Percentiles rank a stretch among this genome's conserved stretches.
phyloP scores from a whole-genome alignment of 108 stramenopile genomes.

The Fistulifera solaris region DNA sequence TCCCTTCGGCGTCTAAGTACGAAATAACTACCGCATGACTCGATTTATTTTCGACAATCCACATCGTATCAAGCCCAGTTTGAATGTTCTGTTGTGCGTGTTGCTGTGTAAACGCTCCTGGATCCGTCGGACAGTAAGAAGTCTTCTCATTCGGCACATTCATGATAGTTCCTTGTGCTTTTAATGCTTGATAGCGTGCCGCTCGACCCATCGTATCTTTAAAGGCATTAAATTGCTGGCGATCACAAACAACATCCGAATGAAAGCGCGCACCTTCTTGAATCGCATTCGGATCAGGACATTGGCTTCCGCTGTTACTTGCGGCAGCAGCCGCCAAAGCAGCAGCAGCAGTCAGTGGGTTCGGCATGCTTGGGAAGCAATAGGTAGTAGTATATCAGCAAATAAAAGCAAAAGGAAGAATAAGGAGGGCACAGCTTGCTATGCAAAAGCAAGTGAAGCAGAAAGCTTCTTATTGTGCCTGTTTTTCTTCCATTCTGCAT shows the following conservation, averaged over 20 bases:
- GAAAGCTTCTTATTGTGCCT: too few relatives aligned
- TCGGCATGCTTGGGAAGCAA: too few relatives aligned
- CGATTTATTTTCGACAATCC: constrained; percentile 43
- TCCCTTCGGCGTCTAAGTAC: constrained; percentile 26
- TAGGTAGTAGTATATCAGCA: too few relatives aligned
- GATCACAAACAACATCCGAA: constrained; percentile 10
- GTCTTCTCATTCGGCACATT: constrained; percentile 31
- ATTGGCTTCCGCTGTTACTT: background rate
- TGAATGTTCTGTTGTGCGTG: background rate
- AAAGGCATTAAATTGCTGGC: constrained; percentile 1
- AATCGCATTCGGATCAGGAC: background rate
- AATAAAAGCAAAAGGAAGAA: too few relatives aligned
- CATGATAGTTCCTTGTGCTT: background rate
- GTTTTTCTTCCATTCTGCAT: too few relatives aligned
- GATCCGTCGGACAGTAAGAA: constrained; percentile 22
- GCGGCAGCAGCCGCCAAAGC: too few relatives aligned
- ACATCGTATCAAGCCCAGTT: constrained; percentile 34
- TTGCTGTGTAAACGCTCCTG: constrained; percentile 10
- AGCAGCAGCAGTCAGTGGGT: too few relatives aligned
- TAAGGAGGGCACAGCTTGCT: too few relatives aligned
- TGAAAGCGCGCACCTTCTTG: constrained; percentile 3
- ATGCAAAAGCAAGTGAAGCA: too few relatives aligned
- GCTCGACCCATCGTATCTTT: constrained; percentile 8
- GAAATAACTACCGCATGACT: constrained; percentile 18
- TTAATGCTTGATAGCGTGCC: constrained; percentile 1